Conservation (phyloP, 345 rosid genomes). For the Aquilaria yunnanensis region DNA sequence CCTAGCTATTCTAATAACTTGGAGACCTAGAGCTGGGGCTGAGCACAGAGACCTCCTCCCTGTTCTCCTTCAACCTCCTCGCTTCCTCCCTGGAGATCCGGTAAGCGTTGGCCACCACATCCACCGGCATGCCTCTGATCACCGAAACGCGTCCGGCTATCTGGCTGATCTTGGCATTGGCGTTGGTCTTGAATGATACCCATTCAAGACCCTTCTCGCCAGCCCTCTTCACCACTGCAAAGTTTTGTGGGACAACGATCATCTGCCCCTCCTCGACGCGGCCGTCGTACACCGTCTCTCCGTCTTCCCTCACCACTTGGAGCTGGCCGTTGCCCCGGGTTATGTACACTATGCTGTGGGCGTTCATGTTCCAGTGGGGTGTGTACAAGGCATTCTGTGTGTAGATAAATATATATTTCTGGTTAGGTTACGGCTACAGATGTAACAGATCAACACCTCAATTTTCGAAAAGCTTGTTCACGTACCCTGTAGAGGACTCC, state of each 20-base stretch:
- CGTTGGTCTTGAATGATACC: slow-evolving; percentile 63
- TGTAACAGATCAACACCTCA: no score
- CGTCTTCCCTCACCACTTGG: slow-evolving; percentile 57
- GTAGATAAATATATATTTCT: no score
- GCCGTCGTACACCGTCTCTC: slow-evolving; percentile 45
- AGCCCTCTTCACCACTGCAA: slow-evolving; percentile 40
- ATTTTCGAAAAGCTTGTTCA: no score
- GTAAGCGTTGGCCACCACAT: slow-evolving; percentile 46
- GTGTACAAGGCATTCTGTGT: slow-evolving; percentile 25
- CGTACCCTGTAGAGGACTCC: slow-evolving; percentile 32
- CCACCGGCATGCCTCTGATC: slow-evolving; percentile 44
- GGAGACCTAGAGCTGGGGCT: no score
- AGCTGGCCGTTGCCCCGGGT: slow-evolving; percentile 31
- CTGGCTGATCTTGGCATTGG: slow-evolving; percentile 32
- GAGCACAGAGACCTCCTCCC: no score
- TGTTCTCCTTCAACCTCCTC: slow-evolving; percentile 29
- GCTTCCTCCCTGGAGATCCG: slow-evolving; percentile 52
- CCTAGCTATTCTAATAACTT: no score
- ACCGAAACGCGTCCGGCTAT: slow-evolving; percentile 50
- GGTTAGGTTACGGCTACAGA: no score
- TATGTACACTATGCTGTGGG: slow-evolving; percentile 28
- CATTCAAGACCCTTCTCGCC: slow-evolving; percentile 51
- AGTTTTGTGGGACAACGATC: slow-evolving; percentile 63
- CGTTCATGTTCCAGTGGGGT: slow-evolving; percentile 33
- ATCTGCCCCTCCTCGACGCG: slow-evolving; percentile 47